Base-by-base conservation (phyloP, 2,329 filamentous ascomycete genomes). In the Chaetomiaceae sp. region DNA sequence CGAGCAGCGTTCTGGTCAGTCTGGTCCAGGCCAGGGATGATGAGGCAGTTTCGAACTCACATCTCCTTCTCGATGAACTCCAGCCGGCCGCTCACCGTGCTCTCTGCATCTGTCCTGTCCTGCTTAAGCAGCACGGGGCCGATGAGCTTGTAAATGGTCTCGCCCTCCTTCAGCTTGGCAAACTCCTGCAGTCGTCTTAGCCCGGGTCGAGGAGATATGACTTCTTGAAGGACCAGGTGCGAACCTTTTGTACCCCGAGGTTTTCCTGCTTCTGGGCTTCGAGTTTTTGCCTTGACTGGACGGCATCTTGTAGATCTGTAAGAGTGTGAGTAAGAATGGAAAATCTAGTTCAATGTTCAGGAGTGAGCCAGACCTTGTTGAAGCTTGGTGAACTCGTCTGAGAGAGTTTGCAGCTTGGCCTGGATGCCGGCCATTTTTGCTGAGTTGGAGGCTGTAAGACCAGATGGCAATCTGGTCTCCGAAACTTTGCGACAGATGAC, bases 211-310 rank as follows among this genome's bases (percentile, higher is more conserved):
- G 20, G 7, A 17, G 6, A 6, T 3, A 31, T 43, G 22, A 47
- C 20, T 14, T 34, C 4, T 9, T 14, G 14, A 22, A 31, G 6
- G 9, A 12, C 3, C n/a, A n/a, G 20, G 19, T n/a, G 51, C 70
- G 40, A 62, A 89, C 89, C 73, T 89, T 87, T 69, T 95, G 84
- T 9, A 99, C 94, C 15, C 87, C 85, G 45, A 85, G 74, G 68
- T 97, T 99, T 71, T 99, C 94, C 67, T 96, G 89, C 69, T 88
- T 88, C 71, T 99, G 94, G 6, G 91, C 88, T 69, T 96, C 91
- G 6, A 99, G 83, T 72, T 88, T 95, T 74, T 99, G 91, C 59
- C 91, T 83, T 9, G 90, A 88, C 40, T 84, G 79, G 23, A 97
- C 83, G 17, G 83, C 76, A 39, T 77, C 81, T 69, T 91, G 88